Conservation (phyloP, 345 rosid species). For the Ceriops zippeliana region DNA sequence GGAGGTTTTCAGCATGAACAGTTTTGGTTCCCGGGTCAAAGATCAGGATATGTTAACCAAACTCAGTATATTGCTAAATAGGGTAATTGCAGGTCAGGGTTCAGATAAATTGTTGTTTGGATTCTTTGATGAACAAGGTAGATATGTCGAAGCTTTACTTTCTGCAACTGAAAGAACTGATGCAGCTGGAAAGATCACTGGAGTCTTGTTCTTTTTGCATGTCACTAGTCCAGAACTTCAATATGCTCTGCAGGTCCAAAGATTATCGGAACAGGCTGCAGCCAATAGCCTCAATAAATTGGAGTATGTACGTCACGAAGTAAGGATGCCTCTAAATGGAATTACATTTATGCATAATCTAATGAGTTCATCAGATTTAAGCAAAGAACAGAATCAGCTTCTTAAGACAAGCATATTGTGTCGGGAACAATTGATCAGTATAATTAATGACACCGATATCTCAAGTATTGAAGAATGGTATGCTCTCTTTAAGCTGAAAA, state of each 20-base stretch:
- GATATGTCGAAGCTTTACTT: constrained; percentile 59
- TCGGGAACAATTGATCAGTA: constrained; percentile 64
- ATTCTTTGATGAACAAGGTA: constrained; percentile 57
- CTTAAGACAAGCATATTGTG: constrained; percentile 48
- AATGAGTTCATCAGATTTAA: constrained; percentile 49
- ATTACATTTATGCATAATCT: constrained; percentile 49
- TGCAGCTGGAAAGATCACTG: constrained; percentile 57
- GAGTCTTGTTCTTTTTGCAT: constrained; percentile 67
- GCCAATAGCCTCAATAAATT: constrained; percentile 52
- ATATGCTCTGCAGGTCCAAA: constrained; percentile 67
- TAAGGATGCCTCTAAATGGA: constrained; percentile 51
- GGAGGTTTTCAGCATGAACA: constrained; percentile 61
- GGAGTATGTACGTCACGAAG: constrained; percentile 62
- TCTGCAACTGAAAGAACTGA: constrained; percentile 60
- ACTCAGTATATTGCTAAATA: constrained; percentile 58
- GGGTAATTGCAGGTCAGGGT: constrained; percentile 52
- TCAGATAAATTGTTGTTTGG: constrained; percentile 60
- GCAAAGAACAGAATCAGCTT: constrained; percentile 53
- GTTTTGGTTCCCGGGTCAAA: constrained; percentile 61
- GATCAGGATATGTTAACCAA: constrained; percentile 64
- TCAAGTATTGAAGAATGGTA: constrained; percentile 79
- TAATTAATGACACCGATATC: constrained; percentile 58
- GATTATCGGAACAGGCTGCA: constrained; percentile 65
- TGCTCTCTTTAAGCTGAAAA: background rate
- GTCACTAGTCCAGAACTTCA: constrained; percentile 78